phyloP scores from a whole-genome alignment of 1,284 basidiomycete genomes.

The Boletellus deceptivus region DNA sequence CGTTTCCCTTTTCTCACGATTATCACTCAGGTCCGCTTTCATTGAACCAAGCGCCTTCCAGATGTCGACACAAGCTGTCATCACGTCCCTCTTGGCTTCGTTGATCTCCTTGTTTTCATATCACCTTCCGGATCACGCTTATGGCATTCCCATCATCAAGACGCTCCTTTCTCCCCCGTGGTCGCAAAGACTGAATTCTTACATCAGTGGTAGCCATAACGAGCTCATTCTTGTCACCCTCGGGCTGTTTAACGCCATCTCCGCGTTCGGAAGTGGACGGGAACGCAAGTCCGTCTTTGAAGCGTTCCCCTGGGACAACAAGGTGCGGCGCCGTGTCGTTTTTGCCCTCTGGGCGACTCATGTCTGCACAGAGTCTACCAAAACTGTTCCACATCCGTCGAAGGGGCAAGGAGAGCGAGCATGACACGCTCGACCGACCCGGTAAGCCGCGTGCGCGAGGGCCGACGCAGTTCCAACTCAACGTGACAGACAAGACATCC shows the following conservation, averaged over 20 bases:
- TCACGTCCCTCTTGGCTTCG: conserved; percentile 54
- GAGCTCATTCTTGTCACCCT: conserved; percentile 64
- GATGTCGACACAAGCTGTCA: conserved; percentile 40
- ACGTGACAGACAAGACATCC: conserved; percentile 53
- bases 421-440: conserved; percentile 49
- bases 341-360: neutral
- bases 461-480: neutral
- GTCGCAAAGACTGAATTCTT: conserved; percentile 54
- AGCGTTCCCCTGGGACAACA: conserved; percentile 72
- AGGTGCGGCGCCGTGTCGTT: conserved; percentile 41
- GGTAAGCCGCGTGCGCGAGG: conserved; percentile 39
- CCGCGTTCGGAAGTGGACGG: conserved; percentile 59
- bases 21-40: conserved; percentile 4
- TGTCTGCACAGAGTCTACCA: conserved; percentile 49
- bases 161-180: conserved; percentile 53
- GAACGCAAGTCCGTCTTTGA: conserved; percentile 63
- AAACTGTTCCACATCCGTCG: conserved; percentile 71
- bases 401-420: conserved; percentile 44
- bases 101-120: conserved; percentile 58
- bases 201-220: conserved; percentile 56
- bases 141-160: conserved; percentile 60
- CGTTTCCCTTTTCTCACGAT: conserved; percentile 7
- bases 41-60: conserved; percentile 23
- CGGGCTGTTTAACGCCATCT: conserved; percentile 60
- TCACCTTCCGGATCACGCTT: conserved; percentile 61